Base-by-base conservation (phyloP, 768 basidiomycete species). In the Chalciporus chontae region DNA sequence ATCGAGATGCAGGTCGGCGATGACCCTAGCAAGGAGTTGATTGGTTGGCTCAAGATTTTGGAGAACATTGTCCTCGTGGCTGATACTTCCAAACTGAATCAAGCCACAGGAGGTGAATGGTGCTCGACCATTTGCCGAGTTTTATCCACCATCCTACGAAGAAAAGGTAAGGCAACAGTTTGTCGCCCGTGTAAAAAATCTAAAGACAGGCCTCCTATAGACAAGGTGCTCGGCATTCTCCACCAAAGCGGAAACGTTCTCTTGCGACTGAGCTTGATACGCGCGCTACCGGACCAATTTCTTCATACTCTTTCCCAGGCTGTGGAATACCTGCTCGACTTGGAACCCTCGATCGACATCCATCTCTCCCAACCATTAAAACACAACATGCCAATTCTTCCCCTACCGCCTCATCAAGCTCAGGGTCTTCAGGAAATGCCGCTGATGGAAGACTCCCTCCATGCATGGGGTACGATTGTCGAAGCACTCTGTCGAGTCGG, bases 1-100 rank as follows among this genome's bases (percentile, higher is more conserved):
- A 81, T 94, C 21, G 84, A 88, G 61, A 81, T 87, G 69, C 87
- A 90, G 58, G 60, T 89, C 8, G 40, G 43, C 31, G 47, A 53
- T 11, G 47, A 21, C 2, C 19, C 39, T 1, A 51, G 56, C n/a
- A 68, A 65, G 0, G 78, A 83, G 52, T 68, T 69, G 8, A 58
- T 84, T 11, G 79, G 77, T 5, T 90, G 86, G 85, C 68, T 79
- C 24, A 81, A 77, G 45, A 79, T 87, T 39, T 56, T 87, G 3
- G 83, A 84, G 51, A 88, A 87, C 54, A 70, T 88, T 40, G 53
- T 84, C 31, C 64, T 77, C 19, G 64, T 80, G 1, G 72, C 72
- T 2, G 77, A 87, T 50, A 48, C 67, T 1, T 51, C 52, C 24
- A 87, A 81, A 62, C 40, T 87, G 31, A 80, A 81, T 54, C 61